Base-by-base conservation (phyloP, 2,329 filamentous ascomycete species). In the Verticillium klebahnii region DNA sequence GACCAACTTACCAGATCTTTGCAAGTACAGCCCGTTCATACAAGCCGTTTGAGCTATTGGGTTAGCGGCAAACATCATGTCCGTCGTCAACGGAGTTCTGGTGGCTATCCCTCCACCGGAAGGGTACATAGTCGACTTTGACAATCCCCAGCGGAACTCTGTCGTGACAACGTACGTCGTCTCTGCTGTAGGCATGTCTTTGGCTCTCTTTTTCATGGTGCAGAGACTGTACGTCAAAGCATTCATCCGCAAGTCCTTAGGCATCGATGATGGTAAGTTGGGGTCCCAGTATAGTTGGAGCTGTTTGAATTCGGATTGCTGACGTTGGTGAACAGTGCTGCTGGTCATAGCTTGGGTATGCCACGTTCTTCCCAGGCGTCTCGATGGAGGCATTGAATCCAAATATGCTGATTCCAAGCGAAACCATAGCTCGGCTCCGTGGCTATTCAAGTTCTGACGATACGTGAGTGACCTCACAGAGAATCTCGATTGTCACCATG, bases 151-250 rank as follows among this genome's bases (percentile, higher is more conserved):
- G 31, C 62, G 67, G 5, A 63, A 64, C 56, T 62, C 64, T 19
- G 60, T 68, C n/a, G 55, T 54, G 3, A 56, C 64, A 12, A 56
- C 67, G 3, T 73, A 71, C 57, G 61, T 61, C 8, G 58, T 72
- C 1, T 64, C 66, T 23, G 67, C 62, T 2, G 61, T 71, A 7
- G 69, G 69, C 17, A 67, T 66, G 23, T 45, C 66, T 7, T 36
- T 71, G 2, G 62, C 67, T 0, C 29, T 69, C 1, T 17, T 65
- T 0, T 71, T 73, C 56, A 56, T 72, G 11, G 39, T 63, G 1
- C 70, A 72, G 63, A 66, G 70, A 15, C 58, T 72, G n/a, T 73
- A 72, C 57, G 68, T 67, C 1, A 71, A 70, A 56, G 50, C 68
- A 3, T 17, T 58, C 25, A 61, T 73, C 12, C 66, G 67, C 57